A percentile compares a stretch with the other conserved stretches of the same genome.
Conservation (phyloP, 495 filamentous ascomycete genomes). For the Annulohypoxylon moriforme region DNA sequence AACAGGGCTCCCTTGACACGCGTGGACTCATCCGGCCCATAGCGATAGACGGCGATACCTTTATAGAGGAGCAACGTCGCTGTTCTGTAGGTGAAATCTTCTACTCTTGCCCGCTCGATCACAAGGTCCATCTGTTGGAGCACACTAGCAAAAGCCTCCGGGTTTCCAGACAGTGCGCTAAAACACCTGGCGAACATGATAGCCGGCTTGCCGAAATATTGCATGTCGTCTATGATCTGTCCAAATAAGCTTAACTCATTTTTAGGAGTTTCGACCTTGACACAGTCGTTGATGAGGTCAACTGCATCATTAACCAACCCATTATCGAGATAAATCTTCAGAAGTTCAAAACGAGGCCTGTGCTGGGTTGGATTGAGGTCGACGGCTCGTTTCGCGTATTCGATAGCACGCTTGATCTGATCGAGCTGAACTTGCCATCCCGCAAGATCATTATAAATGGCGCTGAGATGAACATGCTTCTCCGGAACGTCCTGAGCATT, state of each 20-base stretch:
- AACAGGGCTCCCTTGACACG: neutral
- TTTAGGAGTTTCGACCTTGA: neutral
- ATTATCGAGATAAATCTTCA: constrained; percentile 5
- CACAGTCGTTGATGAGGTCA: neutral
- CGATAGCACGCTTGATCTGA: neutral
- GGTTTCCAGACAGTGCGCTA: neutral
- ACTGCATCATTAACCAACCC: neutral
- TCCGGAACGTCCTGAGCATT: neutral
- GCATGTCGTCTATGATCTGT: neutral
- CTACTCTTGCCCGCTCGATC: neutral
- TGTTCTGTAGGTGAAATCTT: neutral
- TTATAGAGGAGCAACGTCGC: neutral
- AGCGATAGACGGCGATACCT: neutral
- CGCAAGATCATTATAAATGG: neutral
- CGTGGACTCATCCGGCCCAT: neutral
- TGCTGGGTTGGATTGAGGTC: neutral
- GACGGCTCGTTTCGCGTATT: neutral
- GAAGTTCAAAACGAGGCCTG: neutral
- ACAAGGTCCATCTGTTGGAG: constrained; percentile 1
- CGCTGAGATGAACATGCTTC: neutral
- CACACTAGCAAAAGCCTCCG: neutral
- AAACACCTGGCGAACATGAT: neutral
- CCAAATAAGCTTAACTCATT: neutral
- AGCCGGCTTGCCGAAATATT: neutral
- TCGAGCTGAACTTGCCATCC: neutral